A percentile compares a stretch with the other conserved stretches of the same genome.
These are phyloP conservation scores for Kurtzmaniella quercitrusa DNA, from an alignment of 1,139 yeast genomes.

Conservation along the genomic window DNA sequence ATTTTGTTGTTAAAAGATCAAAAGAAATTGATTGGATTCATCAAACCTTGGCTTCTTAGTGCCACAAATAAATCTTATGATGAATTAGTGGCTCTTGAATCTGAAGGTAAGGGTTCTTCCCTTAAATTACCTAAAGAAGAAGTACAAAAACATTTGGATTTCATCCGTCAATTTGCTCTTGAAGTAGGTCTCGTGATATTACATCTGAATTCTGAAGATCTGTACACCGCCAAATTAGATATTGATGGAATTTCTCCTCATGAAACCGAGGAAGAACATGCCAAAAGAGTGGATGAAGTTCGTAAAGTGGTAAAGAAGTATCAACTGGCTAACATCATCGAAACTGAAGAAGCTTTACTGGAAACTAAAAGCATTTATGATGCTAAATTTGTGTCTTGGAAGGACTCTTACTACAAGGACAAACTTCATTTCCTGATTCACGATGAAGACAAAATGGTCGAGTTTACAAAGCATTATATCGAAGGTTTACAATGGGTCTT, in stretches of 20 bases:
- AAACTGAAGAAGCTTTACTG: conserved; percentile 58
- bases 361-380: conserved; percentile 64
- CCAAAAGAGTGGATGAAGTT: conserved; percentile 42
- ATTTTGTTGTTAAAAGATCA: conserved; percentile 68
- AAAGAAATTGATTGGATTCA: conserved; percentile 54
- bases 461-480: conserved; percentile 74
- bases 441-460: conserved; percentile 52
- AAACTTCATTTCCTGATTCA: conserved; percentile 67
- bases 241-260: conserved; percentile 67
- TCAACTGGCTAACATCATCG: conserved; percentile 66
- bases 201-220: conserved; percentile 53
- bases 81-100: conserved; percentile 33
- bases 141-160: conserved; percentile 48
- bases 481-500: conserved; percentile 97
- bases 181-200: conserved; percentile 64
- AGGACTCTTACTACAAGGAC: conserved; percentile 71
- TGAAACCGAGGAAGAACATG: conserved; percentile 61
- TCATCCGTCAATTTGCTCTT: conserved; percentile 57
- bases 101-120: conserved; percentile 43
- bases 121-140: conserved; percentile 47
- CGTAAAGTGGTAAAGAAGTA: conserved; percentile 55
- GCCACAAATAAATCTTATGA: conserved; percentile 23
- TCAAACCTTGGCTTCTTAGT: conserved; percentile 68
- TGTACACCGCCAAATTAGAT: conserved; percentile 59
- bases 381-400: conserved; percentile 76